phyloP scores from a whole-genome alignment of 176 grass and related monocot genomes.

The Alloteropsis semialata region DNA sequence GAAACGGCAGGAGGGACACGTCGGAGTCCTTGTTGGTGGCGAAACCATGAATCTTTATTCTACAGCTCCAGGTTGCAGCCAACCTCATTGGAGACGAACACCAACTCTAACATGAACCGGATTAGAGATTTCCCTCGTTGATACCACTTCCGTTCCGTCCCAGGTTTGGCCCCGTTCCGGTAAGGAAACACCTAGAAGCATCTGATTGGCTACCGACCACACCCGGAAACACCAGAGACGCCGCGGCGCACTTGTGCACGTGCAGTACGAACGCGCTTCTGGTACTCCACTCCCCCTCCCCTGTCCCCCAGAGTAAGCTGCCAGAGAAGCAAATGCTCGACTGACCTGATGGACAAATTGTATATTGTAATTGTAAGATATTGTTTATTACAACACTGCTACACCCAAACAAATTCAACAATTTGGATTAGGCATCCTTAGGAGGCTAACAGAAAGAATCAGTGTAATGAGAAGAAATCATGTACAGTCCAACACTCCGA shows the following conservation, averaged over 20 bases:
- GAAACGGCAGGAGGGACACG: not conserved
- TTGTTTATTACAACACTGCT: constrained; percentile 19
- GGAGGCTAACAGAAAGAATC: constrained; percentile 19
- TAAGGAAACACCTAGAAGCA: not conserved
- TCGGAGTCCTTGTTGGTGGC: not conserved
- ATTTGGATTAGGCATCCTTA: constrained; percentile 13
- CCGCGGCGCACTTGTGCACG: too few relatives aligned
- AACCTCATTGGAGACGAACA: not conserved
- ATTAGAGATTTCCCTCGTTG: not conserved
- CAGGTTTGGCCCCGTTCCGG: not conserved
- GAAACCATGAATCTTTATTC: not conserved
- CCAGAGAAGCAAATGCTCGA: not conserved
- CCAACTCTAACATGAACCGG: not conserved
- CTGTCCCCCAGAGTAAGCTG: not conserved
- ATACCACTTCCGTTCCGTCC: not conserved
- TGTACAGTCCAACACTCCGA: constrained; percentile 36
- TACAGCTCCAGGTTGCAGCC: not conserved
- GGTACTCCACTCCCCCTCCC: not conserved
- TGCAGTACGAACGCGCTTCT: too few relatives aligned
- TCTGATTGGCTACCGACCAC: not conserved
- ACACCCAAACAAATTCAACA: constrained; percentile 23
- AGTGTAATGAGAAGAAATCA: constrained; percentile 6
- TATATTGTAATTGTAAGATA: not conserved
- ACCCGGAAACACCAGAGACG: not conserved
- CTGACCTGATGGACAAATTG: not conserved